These are phyloP conservation scores for Entelexis paramagnoliae DNA, from an alignment of 1,139 yeast genomes.

Conservation along the genomic window DNA sequence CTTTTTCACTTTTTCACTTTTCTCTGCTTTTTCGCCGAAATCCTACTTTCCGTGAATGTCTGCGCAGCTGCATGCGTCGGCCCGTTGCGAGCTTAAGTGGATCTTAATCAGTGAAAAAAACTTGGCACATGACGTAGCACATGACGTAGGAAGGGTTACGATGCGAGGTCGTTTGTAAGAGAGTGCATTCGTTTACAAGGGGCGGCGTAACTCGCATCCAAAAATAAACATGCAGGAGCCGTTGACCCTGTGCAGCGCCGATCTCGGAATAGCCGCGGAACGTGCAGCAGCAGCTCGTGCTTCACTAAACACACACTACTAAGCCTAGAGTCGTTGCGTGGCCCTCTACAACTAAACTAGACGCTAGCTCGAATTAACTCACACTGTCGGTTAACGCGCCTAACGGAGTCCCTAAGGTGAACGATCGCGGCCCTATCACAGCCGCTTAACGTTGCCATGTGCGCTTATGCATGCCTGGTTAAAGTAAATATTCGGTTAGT, in stretches of 20 bases:
- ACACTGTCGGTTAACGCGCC: no score
- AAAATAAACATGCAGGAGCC: not conserved
- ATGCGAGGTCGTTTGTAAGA: not conserved
- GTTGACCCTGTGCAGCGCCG: not conserved
- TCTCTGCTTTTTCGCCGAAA: not conserved
- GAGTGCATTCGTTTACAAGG: not conserved
- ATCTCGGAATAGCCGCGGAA: not conserved
- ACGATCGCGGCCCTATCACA: no score
- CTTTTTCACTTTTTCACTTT: not conserved
- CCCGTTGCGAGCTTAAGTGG: not conserved
- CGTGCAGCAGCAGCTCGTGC: no score
- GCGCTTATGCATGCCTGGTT: no score
- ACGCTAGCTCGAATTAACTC: no score
- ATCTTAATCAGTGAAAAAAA: not conserved
- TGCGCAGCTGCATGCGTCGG: slow-evolving; percentile 1
- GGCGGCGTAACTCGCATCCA: not conserved
- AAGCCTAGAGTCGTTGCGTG: no score
- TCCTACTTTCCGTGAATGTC: not conserved
- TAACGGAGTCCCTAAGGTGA: no score
- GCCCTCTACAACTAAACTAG: no score
- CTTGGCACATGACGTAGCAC: slow-evolving; percentile 4
- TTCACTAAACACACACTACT: no score
- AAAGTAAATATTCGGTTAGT: no score
- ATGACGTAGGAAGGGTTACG: not conserved
- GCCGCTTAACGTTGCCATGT: no score